Evolutionary conservation across 1,284 basidiomycete genomes (phyloP), one percentile per base, ranked within the genome.

Genomic region (Entoloma clypeatum): DNA sequence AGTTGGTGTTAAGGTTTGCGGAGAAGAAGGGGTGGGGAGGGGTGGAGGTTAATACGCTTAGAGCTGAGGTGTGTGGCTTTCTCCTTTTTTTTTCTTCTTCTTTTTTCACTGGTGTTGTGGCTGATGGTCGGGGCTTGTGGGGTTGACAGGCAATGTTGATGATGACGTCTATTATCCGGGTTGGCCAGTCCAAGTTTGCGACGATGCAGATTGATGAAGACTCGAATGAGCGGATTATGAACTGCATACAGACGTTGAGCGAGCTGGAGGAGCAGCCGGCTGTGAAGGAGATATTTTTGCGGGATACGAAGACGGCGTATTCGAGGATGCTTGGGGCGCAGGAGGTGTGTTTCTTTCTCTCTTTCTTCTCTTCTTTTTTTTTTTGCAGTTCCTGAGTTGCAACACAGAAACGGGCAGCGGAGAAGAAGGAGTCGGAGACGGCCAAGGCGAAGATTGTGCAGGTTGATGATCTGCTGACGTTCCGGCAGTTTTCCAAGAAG

Each of bases 161-260:
- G 60, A 98, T 99, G 95, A 87, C 92, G 2, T 96, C 92, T 11
- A 76, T 96, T 57, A 89, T 99, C 55, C 91, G 95, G 36, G 92
- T 98, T 35, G 96, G 96, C 28, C 95, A 98, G 68, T 94, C 91
- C 45, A 94, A 95, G 61, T 96, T 96, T 55, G 89, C 88, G 28
- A 81, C 88, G 0, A 85, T 87, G 2, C 88, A 90, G 10, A 99
- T 99, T 53, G 96, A 99, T 68, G 96, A 99, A 64, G 96, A 99
- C 64, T 95, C 92, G 17, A 86, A 83, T 54, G 96, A 99, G 65
- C 86, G 96, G 14, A 94, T 99, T 63, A 83, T 97, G 76, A 91
- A 88, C 63, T 99, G 96, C 65, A 86, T 99, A 41, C 89, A 94
- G 61, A 92, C 94, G 1, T 71, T 99, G 47, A 92, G 81, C 54